Evolutionary conservation across 1,284 basidiomycete genomes (phyloP), one percentile per base, ranked within the genome.

Genomic region (Leccinum angustisporum): DNA sequence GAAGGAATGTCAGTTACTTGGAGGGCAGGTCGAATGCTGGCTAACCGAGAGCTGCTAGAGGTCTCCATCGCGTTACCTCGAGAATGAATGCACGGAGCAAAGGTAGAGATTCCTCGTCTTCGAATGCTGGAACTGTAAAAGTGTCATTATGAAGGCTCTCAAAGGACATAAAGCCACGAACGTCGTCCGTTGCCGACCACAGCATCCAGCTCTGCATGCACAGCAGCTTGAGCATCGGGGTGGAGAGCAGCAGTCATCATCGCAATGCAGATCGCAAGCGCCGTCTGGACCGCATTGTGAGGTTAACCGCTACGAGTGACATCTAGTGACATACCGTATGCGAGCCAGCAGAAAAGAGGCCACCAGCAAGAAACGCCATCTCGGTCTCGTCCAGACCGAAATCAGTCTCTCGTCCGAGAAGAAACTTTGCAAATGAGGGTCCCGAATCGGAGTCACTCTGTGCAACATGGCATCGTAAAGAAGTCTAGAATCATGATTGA

Each of bases 351-450:
- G 59, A 4, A 63, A 63, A 67, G 40, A 59, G 8, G 18, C 10
- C 1, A 7, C 55, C 59, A 11, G 59, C 52, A 21, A 65, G 57
- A 31, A 67, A 65, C 11, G 63, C 64, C 63, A 67, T 63, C 57
- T 67, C 54, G 4, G 46, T 54, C 46, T 67, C 66, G 16, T 57
- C 6, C 27, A 67, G 38, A 54, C 63, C 55, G 3, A 65, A 62
- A 30, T 65, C 55, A 2, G 40, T 25, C 30, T 65, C 59, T 52
- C 46, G 50, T 4, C 38, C 1, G 3, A 65, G 64, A 7, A 65
- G 66, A 10, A 34, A 52, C 48, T 67, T 67, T 48, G 30, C 66
- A 31, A 65, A 67, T 9, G 63, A 63, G 2, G 38, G 59, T 3
- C 63, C 33, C 5, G 59, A 65, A 43, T 65, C 9, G 1, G 57